Base-by-base conservation (phyloP, 2,329 filamentous ascomycete genomes). In the Pseudogymnoascus sp. region DNA sequence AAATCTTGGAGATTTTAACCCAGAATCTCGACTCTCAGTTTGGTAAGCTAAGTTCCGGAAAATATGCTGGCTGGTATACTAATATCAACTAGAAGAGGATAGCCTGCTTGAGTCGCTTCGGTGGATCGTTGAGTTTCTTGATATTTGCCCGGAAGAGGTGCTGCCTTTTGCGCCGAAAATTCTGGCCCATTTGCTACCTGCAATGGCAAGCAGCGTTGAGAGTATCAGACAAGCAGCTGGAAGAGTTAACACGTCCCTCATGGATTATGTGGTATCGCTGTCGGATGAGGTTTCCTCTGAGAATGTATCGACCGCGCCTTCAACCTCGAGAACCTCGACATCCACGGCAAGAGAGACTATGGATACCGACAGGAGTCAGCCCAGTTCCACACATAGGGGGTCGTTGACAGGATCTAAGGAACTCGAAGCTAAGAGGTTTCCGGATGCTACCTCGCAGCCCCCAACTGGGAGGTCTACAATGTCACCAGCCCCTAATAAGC, bases 81-180 rank as follows among this genome's bases (percentile, higher is more conserved):
- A 59, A 7, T 18, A 22, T 33, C 25, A 18, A 37, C 60, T 71
- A 87, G 92, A 97, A 71, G 91, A 97, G 72, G 90, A 96, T 69
- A 92, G 95, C 65, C 83, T 97, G 47, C 80, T 97, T 38, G 95
- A 96, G 60, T 91, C 92, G 2, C 79, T 99, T 28, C 85, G 91
- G 64, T 99, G 94, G 94, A 91, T 99, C 65, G 91, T 97, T 66
- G 89, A 89, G 63, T 97, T 99, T 72, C 88, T 99, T 67, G 92
- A 97, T 65, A 97, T 99, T 50, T 97, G 92, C 68, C 93, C 94
- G 0, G 94, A 97, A 71, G 94, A 99, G 70, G 95, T 99, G 3
- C 80, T 99, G 41, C 89, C 90, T 3, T 97, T 97, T 72, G 94
- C 96, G 0, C 95, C 95, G 20, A 90, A 91, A 67, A 87, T 99